A percentile compares a stretch with the other conserved stretches of the same genome.
These are phyloP conservation scores for Caloboletus firmus DNA, from an alignment of 1,284 basidiomycete genomes.

Conservation along the genomic window DNA sequence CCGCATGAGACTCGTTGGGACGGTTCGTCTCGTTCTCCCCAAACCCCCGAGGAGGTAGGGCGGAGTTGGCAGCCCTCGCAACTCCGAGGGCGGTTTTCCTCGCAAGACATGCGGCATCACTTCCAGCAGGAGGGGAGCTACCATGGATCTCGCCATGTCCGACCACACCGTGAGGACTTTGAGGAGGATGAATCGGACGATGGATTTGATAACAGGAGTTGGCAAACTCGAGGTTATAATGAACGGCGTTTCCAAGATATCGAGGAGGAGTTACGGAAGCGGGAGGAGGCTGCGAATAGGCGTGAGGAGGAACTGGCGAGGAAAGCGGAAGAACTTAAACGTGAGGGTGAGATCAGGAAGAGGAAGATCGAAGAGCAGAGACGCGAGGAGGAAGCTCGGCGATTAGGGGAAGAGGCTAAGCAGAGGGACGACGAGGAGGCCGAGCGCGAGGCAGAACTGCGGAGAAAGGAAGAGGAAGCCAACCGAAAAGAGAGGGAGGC, in stretches of 20 bases:
- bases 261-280: slow-evolving; percentile 28
- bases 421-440: slow-evolving; percentile 24
- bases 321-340: slow-evolving; percentile 31
- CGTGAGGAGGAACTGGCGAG: slow-evolving; percentile 28
- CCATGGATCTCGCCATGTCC: slow-evolving; percentile 21
- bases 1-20: slow-evolving; percentile 33
- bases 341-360: slow-evolving; percentile 29
- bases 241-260: slow-evolving; percentile 34
- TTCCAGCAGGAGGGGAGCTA: slow-evolving; percentile 22
- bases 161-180: slow-evolving; percentile 30
- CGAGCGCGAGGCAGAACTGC: slow-evolving; percentile 29
- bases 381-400: slow-evolving; percentile 25
- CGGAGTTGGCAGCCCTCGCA: slow-evolving; percentile 36
- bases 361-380: slow-evolving; percentile 24
- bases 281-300: slow-evolving; percentile 35
- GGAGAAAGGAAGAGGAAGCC: slow-evolving; percentile 34
- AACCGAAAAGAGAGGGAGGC: slow-evolving; percentile 25
- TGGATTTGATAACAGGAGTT: slow-evolving; percentile 30
- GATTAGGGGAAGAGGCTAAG: slow-evolving; percentile 21
- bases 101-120: slow-evolving; percentile 33
- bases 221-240: slow-evolving; percentile 36
- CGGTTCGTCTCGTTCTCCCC: slow-evolving; percentile 30
- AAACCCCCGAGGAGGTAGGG: slow-evolving; percentile 27
- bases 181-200: slow-evolving; percentile 39
- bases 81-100: slow-evolving; percentile 26